Percentiles rank a stretch among this genome's conserved stretches.
These are phyloP conservation scores for Hansenula anomala DNA, from an alignment of 1,139 yeast genomes.

Conservation along the genomic window DNA sequence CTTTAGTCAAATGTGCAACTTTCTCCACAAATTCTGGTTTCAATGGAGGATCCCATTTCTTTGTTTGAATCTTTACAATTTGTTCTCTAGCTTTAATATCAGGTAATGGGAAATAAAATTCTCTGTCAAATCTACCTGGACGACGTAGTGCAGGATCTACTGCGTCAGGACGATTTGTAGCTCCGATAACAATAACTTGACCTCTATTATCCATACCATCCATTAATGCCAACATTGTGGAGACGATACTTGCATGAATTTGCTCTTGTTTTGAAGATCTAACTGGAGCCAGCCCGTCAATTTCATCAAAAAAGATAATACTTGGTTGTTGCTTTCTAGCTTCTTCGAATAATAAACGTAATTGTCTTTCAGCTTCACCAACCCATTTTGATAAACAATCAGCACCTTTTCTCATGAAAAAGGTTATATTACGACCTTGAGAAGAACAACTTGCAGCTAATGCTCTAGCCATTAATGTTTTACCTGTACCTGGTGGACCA, in stretches of 20 bases:
- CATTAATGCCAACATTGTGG: conserved; percentile 91
- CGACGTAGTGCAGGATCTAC: conserved; percentile 96
- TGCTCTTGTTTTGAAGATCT: conserved; percentile 96
- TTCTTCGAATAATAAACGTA: conserved; percentile 86
- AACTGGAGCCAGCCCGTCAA: conserved; percentile 97
- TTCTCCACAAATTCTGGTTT: conserved; percentile 53
- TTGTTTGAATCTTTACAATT: conserved; percentile 80
- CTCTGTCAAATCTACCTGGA: conserved; percentile 97
- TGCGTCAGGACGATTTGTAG: conserved; percentile 96
- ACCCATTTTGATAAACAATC: conserved; percentile 98
- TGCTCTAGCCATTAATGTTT: conserved; percentile 96
- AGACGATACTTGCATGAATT: conserved; percentile 95
- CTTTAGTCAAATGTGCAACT: conserved; percentile 81
- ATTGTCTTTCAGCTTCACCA: conserved; percentile 97
- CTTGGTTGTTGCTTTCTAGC: conserved; percentile 96
- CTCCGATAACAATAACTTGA: conserved; percentile 96
- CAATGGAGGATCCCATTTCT: conserved; percentile 80
- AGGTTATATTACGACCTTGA: conserved; percentile 74
- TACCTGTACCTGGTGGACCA: conserved; percentile 99
- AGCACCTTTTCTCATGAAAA: conserved; percentile 98
- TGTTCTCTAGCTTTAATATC: conserved; percentile 73
- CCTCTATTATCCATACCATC: conserved; percentile 99
- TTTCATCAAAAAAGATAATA: conserved; percentile 93
- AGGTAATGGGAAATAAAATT: conserved; percentile 93
- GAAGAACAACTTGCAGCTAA: conserved; percentile 93